Conservation (phyloP, 306 rosid species). For the Malus fusca region DNA sequence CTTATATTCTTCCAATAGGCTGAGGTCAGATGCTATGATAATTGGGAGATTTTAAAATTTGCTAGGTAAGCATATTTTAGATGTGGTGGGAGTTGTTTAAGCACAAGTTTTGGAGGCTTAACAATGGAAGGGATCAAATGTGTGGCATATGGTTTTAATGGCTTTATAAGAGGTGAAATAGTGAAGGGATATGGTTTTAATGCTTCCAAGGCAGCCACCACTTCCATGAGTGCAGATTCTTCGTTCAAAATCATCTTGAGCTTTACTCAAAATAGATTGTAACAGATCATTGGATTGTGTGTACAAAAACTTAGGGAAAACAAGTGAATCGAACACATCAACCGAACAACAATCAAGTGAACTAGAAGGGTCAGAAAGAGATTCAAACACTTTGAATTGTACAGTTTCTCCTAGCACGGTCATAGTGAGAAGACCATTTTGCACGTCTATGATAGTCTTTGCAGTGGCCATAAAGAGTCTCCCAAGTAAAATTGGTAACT, state of each 20-base stretch:
- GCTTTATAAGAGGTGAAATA: background rate
- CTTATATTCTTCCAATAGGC: background rate
- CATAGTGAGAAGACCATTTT: background rate
- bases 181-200: background rate
- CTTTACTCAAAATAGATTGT: too few relatives aligned
- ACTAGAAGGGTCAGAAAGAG: background rate
- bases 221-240: background rate
- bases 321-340: background rate
- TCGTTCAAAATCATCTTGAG: background rate
- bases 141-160: background rate
- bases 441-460: background rate
- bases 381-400: background rate
- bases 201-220: background rate
- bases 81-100: background rate
- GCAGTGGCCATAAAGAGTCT: background rate
- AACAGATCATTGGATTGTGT: background rate
- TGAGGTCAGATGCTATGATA: background rate
- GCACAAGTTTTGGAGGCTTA: background rate
- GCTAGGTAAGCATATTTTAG: background rate
- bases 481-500: background rate
- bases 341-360: background rate
- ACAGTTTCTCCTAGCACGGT: background rate
- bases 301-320: too few relatives aligned
- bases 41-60: too few relatives aligned
- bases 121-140: background rate